phyloP scores from a whole-genome alignment of 208 protist species.

The Leptomonas seymouri region DNA sequence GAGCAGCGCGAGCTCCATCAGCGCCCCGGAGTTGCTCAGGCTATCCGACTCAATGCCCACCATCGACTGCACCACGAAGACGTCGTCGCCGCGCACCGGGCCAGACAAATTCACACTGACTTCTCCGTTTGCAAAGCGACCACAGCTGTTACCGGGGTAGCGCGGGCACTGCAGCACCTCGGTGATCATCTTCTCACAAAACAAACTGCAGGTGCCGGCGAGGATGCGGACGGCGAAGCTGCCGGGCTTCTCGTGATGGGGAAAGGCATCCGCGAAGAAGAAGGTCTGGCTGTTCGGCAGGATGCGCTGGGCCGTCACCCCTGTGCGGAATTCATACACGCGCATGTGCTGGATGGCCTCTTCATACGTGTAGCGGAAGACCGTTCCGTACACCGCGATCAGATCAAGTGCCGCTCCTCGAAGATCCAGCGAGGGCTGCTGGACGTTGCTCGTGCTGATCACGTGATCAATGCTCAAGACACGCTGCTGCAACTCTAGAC shows the following conservation, averaged over 20 bases:
- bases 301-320: constrained; percentile 65
- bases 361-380: constrained; percentile 73
- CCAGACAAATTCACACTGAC: constrained; percentile 79
- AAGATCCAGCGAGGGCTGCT: constrained; percentile 60
- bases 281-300: constrained; percentile 79
- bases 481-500: constrained; percentile 62
- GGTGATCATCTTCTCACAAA: constrained; percentile 81
- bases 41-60: constrained; percentile 73
- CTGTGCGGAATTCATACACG: constrained; percentile 50
- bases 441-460: constrained; percentile 54
- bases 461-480: constrained; percentile 51
- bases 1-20: constrained; percentile 95
- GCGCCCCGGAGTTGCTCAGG: constrained; percentile 83
- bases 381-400: constrained; percentile 79
- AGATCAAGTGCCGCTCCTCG: constrained; percentile 61
- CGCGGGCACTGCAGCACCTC: constrained; percentile 72
- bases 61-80: constrained; percentile 95
- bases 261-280: constrained; percentile 70
- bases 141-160: constrained; percentile 54
- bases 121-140: constrained; percentile 85
- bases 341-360: constrained; percentile 46
- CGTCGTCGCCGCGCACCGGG: constrained; percentile 94
- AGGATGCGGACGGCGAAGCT: constrained; percentile 79
- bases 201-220: constrained; percentile 57
- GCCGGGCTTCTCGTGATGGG: constrained; percentile 60